A percentile compares a stretch with the other conserved stretches of the same genome.
phyloP scores from a whole-genome alignment of 805 yeast genomes.

The Wickerhamia fluorescens region DNA sequence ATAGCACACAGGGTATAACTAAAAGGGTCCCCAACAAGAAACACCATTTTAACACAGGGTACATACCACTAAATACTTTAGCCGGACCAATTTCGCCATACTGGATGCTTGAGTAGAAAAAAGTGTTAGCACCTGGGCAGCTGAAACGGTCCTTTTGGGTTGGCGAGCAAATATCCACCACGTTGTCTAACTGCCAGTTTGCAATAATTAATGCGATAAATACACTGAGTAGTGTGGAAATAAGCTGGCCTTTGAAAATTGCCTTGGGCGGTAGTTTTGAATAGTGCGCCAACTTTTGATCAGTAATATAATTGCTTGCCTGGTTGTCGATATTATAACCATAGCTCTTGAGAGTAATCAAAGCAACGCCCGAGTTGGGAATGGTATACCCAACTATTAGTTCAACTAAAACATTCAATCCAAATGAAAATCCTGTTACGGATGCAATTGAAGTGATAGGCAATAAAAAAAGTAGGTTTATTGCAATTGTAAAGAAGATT shows the following conservation, averaged over 20 bases:
- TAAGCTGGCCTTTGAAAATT: conserved; percentile 18
- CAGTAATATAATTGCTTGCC: conserved; percentile 26
- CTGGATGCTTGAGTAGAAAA: conserved; percentile 27
- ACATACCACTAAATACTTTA: conserved; percentile 24
- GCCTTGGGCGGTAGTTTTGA: conserved; percentile 18
- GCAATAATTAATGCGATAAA: conserved; percentile 15
- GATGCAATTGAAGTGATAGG: conserved; percentile 45
- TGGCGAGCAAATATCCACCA: conserved; percentile 14
- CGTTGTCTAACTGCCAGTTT: conserved; percentile 11
- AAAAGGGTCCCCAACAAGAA: conserved; percentile 27
- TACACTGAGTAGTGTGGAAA: conserved; percentile 12
- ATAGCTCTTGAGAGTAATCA: conserved; percentile 43
- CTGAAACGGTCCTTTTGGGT: conserved; percentile 17
- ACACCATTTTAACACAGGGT: conserved; percentile 25
- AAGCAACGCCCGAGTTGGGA: conserved; percentile 49
- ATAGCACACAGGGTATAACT: conserved; percentile 15
- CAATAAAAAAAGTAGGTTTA: conserved; percentile 44
- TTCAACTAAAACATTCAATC: conserved; percentile 48
- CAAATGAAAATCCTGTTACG: conserved; percentile 41
- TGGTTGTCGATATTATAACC: conserved; percentile 25
- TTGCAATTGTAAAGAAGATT: conserved; percentile 44
- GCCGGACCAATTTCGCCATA: conserved; percentile 60
- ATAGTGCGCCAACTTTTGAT: conserved; percentile 30
- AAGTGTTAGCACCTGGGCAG: conserved; percentile 23
- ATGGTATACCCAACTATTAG: conserved; percentile 50